Evolutionary conservation across 2,329 filamentous ascomycete genomes (phyloP).

Genomic region (Purpureocillium takamizusanense): DNA sequence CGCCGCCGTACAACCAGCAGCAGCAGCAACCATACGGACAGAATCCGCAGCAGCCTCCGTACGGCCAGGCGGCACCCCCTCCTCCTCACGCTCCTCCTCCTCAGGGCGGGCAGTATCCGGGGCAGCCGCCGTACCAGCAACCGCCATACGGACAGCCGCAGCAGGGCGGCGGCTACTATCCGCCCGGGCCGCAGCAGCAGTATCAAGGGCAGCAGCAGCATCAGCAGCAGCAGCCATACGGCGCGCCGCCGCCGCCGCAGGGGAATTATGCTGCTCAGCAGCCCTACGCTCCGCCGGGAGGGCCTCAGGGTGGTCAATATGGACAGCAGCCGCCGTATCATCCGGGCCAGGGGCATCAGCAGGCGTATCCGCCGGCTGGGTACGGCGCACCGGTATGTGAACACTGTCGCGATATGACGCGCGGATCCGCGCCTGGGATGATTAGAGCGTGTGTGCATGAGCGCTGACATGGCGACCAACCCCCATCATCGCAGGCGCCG

Average conservation of each 20-base stretch:
- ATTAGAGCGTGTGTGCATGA: no score
- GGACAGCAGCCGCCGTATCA: background rate
- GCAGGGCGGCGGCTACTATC: background rate
- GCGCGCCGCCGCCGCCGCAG: no score
- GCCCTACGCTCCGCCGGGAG: constrained; percentile 1
- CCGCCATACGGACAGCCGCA: background rate
- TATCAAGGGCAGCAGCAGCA: background rate
- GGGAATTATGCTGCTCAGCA: background rate
- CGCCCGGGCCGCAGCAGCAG: background rate
- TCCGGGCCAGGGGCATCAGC: background rate
- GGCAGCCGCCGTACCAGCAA: constrained; percentile 1
- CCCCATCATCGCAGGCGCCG: no score
- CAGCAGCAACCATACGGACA: background rate
- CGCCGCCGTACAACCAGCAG: no score
- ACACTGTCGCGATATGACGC: no score
- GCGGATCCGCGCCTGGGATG: no score
- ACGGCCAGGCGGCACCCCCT: background rate
- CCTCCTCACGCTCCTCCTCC: background rate
- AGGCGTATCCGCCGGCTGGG: background rate
- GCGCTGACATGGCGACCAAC: no score
- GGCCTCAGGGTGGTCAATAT: background rate
- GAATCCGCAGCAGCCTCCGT: constrained; percentile 2
- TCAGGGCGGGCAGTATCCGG: constrained; percentile 1
- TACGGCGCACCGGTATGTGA: background rate
- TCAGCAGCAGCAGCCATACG: background rate